Base-by-base conservation (phyloP, 768 basidiomycete species). In the Psilocybe tampanensis region DNA sequence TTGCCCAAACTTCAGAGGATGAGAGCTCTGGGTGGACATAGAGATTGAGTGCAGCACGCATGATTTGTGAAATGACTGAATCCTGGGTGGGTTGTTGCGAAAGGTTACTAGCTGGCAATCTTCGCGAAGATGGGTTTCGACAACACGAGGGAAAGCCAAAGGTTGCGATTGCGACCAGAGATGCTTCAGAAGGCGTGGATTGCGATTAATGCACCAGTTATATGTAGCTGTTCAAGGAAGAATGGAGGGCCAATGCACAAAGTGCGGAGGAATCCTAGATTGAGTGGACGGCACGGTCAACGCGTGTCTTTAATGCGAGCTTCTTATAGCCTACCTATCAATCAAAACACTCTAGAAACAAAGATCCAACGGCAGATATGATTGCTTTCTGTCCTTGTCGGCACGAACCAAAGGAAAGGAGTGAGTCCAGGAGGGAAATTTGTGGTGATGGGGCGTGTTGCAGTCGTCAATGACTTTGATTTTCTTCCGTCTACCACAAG, bases 11-110 rank as follows among this genome's bases (percentile, higher is more conserved):
- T 45, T 78, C 74, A 19, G 76, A 76, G 57, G 65, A 59, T 17
- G 75, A 68, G 60, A 79, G 72, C 36, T 69, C 69, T 4, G 75
- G 75, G 56, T 75, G 71, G 47, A 73, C 73, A 64, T 79, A 79
- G 44, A 79, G 55, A 47, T 67, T 65, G 55, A 60, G 56, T 17
- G 68, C 68, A 47, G 74, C 76, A 55, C 74, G 76, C 76, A 79
- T 77, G 36, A 52, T 68, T n/a, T 36, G 52, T 39, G 47, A 44
- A 36, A 21, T 36, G 15, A 45, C n/a, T 29, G 29, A 36, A 41
- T 39, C 2, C 8, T 6, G 36, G 5, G 8, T 33, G 24, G 34
- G 32, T 18, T 18, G 17, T 24, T 21, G 54, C 34, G 3, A 44
- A 33, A 50, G 9, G 29, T 29, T 29, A 9, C 29, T 29, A 9